Evolutionary conservation across 2,329 filamentous ascomycete species (phyloP), one percentile per base, ranked within the genome.

Genomic region (Ophiosphaerella herpotricha): DNA sequence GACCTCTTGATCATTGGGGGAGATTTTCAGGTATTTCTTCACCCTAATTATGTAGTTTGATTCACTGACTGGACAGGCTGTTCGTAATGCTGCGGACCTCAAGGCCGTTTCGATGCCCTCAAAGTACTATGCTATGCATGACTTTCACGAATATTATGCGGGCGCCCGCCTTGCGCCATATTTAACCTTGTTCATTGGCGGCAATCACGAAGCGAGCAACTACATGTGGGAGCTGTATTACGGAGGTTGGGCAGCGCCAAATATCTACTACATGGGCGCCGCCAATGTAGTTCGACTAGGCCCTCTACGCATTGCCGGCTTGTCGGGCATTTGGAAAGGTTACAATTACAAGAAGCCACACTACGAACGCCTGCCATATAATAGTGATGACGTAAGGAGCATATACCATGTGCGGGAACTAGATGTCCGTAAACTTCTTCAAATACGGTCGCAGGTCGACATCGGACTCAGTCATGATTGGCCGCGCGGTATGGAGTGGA

Each of bases 211-310:
- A 76, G 93, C 94, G 0, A 89, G 89, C 65, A 91, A 89, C 43
- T 86, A 97, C 73, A 78, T 96, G 5, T 94, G 87, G 79, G 94
- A 99, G 75, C 82, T 99, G 0, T 96, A 90, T 77, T 96, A 97
- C 69, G 94, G 94, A 43, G 94, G 94, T 43, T 99, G 94, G 94
- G 94, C 91, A 5, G 93, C 93, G 7, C 91, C 91, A 7, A 96
- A 94, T 61, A 97, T 99, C 57, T 99, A 97, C 79, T 99, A 97
- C 75, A 82, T 97, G 72, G 94, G 94, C 41, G 90, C 91, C 31
- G 91, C 94, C 52, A 97, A 96, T 68, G 87, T 99, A 7, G 71
- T 99, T 35, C 86, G 88, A 14, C 79, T 95, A 29, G 93, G 93
- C 0, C 88, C 90, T 1, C 76, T 99, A 41, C 86, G 94, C 18